phyloP scores from a whole-genome alignment of 495 filamentous ascomycete genomes.

The Parathielavia hyrcaniae region DNA sequence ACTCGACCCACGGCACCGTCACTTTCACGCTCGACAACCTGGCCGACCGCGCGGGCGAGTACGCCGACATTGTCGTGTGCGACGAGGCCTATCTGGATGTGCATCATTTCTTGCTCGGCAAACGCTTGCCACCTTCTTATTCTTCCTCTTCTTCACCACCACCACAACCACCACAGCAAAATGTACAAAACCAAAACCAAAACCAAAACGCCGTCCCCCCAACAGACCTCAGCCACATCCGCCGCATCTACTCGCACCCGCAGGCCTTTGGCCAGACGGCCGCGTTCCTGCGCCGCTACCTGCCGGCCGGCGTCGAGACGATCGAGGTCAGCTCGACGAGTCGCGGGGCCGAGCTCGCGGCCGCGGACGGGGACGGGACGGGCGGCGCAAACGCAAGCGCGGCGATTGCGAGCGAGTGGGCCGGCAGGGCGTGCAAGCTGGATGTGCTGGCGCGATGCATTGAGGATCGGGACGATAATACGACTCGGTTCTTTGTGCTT shows the following conservation, averaged over 20 bases:
- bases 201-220: constrained; percentile 29
- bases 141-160: background rate
- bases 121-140: background rate
- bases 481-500: constrained; percentile 76
- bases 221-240: constrained; percentile 43
- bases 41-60: constrained; percentile 58
- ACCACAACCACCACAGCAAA: background rate
- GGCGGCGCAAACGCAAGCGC: constrained; percentile 63
- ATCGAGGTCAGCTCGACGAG: constrained; percentile 84
- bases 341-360: constrained; percentile 70
- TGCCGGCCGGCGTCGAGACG: constrained; percentile 65
- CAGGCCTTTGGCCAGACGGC: constrained; percentile 92
- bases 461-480: constrained; percentile 79
- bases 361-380: constrained; percentile 48
- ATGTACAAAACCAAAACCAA: constrained; percentile 14
- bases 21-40: constrained; percentile 82
- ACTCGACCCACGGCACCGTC: constrained; percentile 88
- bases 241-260: constrained; percentile 76
- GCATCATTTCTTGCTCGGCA: constrained; percentile 72
- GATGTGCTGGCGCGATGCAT: constrained; percentile 66
- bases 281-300: constrained; percentile 57
- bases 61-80: constrained; percentile 62
- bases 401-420: constrained; percentile 69
- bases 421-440: constrained; percentile 60
- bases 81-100: constrained; percentile 79